Conservation (phyloP, 139 green algal species). For the Diplosphaera chodatii region DNA sequence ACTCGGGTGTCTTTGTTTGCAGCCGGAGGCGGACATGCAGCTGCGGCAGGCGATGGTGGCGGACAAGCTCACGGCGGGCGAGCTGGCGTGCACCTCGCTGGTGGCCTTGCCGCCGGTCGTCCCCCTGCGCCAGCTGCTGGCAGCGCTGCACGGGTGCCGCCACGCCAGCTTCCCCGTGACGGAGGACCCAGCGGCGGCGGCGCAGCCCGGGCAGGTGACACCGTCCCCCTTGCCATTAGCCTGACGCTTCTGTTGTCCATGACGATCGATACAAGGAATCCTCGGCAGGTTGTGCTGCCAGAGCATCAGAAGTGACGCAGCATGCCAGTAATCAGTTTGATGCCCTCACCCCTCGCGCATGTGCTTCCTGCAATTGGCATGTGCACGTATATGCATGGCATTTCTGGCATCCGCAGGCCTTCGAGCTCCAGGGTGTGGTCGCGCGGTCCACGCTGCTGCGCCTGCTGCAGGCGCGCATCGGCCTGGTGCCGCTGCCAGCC, state of each 20-base stretch:
- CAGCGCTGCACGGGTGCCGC: constrained; percentile 29
- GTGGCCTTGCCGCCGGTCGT: constrained; percentile 43
- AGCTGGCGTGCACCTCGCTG: constrained; percentile 47
- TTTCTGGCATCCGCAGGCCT: constrained; percentile 21
- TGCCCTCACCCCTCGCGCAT: too few species aligned
- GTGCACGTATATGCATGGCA: too few species aligned
- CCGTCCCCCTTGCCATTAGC: too few species aligned
- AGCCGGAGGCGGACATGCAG: constrained; percentile 33
- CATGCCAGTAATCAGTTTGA: too few species aligned
- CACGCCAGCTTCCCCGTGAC: constrained; percentile 57
- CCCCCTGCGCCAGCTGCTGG: constrained; percentile 31
- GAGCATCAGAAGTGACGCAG: too few species aligned
- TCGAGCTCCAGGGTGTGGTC: constrained; percentile 35
- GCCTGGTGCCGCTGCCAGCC: constrained; percentile 3
- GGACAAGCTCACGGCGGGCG: constrained; percentile 52
- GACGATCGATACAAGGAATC: too few species aligned
- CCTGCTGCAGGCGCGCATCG: constrained; percentile 39
- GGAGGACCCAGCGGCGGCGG: constrained; percentile 9
- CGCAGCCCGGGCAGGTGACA: constrained; percentile 31
- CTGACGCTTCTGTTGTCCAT: too few species aligned
- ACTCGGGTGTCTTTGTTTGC: too few species aligned
- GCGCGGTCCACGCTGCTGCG: constrained; percentile 28
- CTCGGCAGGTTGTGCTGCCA: too few species aligned
- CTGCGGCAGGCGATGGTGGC: constrained; percentile 41
- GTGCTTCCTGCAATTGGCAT: too few species aligned